A percentile compares a stretch with the other conserved stretches of the same genome.
Evolutionary conservation across 75 land plant species (phyloP).

Genomic region (Isoetes taiwanensis): DNA sequence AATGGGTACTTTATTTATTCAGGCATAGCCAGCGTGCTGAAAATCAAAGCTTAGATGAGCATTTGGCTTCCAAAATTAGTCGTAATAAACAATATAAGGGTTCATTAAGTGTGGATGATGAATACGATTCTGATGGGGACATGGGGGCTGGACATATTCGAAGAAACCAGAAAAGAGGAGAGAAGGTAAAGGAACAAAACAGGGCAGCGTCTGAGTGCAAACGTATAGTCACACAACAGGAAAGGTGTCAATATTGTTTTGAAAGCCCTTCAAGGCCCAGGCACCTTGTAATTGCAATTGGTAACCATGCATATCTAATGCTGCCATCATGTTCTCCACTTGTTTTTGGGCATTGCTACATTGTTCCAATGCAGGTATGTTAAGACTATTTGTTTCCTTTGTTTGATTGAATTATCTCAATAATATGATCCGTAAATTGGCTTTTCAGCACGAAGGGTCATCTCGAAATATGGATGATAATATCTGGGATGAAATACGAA

Average conservation of each 20-base stretch:
- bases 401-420: no score
- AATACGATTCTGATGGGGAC: conserved; percentile 74
- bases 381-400: no score
- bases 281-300: conserved; percentile 75
- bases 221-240: conserved; percentile 62
- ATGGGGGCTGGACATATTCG: conserved; percentile 20
- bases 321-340: conserved; percentile 68
- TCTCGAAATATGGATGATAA: conserved; percentile 69
- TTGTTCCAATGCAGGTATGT: conserved; percentile 76
- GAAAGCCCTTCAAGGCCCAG: conserved; percentile 74
- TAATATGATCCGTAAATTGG: no score
- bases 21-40: no score
- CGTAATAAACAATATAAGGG: conserved; percentile 45
- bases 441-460: conserved; percentile 70
- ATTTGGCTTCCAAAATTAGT: conserved; percentile 50
- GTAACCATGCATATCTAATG: conserved; percentile 66
- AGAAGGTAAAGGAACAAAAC: conserved; percentile 15
- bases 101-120: conserved; percentile 59
- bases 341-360: conserved; percentile 78
- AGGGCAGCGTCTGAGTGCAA: conserved; percentile 10
- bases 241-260: conserved; percentile 84
- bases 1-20: no score
- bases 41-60: conserved; percentile 42
- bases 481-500: conserved; percentile 91
- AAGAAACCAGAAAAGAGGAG: conserved; percentile 38